Conservation (phyloP, 2,329 filamentous ascomycete genomes). For the Penicillium olsonii region DNA sequence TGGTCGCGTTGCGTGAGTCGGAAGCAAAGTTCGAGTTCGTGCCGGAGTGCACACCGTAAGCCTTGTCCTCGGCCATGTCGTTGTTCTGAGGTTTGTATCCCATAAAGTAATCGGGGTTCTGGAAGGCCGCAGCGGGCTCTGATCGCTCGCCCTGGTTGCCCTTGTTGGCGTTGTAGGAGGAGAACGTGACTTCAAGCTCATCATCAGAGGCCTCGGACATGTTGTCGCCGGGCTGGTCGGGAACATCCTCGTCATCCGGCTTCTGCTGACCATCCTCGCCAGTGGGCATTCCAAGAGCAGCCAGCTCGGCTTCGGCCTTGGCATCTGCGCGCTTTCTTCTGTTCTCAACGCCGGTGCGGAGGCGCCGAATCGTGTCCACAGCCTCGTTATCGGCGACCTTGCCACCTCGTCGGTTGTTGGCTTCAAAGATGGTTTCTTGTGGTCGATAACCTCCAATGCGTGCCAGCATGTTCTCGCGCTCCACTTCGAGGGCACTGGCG, state of each 20-base stretch:
- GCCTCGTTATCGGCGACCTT: slow-evolving; percentile 69
- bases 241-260: slow-evolving; percentile 41
- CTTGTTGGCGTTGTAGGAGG: slow-evolving; percentile 56
- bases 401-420: slow-evolving; percentile 74
- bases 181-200: slow-evolving; percentile 71
- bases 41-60: slow-evolving; percentile 88
- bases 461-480: slow-evolving; percentile 82
- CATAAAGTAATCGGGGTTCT: slow-evolving; percentile 93
- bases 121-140: slow-evolving; percentile 61
- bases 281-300: slow-evolving; percentile 28
- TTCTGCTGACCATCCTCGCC: slow-evolving; percentile 35
- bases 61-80: slow-evolving; percentile 84
- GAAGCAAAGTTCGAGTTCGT: slow-evolving; percentile 77
- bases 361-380: slow-evolving; percentile 52
- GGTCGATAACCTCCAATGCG: slow-evolving; percentile 87
- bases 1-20: slow-evolving; percentile 80
- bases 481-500: slow-evolving; percentile 62
- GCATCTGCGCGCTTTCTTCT: slow-evolving; percentile 43
- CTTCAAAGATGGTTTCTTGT: slow-evolving; percentile 93
- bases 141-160: slow-evolving; percentile 49
- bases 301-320: slow-evolving; percentile 27
- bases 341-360: slow-evolving; percentile 44
- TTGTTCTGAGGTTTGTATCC: slow-evolving; percentile 81
- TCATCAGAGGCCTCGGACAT: slow-evolving; percentile 62
- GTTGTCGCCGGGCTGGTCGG: slow-evolving; percentile 43